A percentile compares a stretch with the other conserved stretches of the same genome.
Evolutionary conservation across 2,329 filamentous ascomycete genomes (phyloP).

Genomic region (Proliferodiscus dingleyae): DNA sequence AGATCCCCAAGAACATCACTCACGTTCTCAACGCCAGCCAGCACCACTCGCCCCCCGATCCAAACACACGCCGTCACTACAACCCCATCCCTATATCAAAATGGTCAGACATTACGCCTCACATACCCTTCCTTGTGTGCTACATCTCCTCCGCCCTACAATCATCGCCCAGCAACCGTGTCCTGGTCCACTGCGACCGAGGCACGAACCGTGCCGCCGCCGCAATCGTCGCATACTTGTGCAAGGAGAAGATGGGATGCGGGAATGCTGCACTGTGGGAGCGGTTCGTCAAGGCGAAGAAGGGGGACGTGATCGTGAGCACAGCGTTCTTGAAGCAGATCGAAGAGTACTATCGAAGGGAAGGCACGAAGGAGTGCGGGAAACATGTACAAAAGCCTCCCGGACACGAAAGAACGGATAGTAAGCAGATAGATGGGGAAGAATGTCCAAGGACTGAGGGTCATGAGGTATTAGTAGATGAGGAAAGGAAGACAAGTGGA

Average conservation of each 20-base stretch:
- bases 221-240: constrained; percentile 7
- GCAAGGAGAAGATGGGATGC: background rate
- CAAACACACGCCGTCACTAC: background rate
- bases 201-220: constrained; percentile 7
- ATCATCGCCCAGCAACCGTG: background rate
- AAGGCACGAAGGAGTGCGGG: background rate
- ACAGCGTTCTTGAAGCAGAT: constrained; percentile 4
- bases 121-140: background rate
- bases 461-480: too few species aligned
- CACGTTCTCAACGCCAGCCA: background rate
- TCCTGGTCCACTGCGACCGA: constrained; percentile 7
- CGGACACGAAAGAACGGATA: too few species aligned
- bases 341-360: constrained; percentile 5
- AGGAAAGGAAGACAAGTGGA: too few species aligned
- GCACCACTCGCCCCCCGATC: background rate
- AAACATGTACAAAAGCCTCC: too few species aligned
- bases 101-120: background rate
- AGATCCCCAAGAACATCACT: background rate
- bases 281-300: background rate
- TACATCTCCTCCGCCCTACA: background rate
- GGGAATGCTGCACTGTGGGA: background rate
- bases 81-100: background rate
- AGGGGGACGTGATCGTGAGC: background rate
- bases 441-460: too few species aligned
- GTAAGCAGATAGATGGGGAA: too few species aligned